Evolutionary conservation across 441 rosid species (phyloP), one percentile per base, ranked within the genome.

Genomic region (Mallotus repandus): DNA sequence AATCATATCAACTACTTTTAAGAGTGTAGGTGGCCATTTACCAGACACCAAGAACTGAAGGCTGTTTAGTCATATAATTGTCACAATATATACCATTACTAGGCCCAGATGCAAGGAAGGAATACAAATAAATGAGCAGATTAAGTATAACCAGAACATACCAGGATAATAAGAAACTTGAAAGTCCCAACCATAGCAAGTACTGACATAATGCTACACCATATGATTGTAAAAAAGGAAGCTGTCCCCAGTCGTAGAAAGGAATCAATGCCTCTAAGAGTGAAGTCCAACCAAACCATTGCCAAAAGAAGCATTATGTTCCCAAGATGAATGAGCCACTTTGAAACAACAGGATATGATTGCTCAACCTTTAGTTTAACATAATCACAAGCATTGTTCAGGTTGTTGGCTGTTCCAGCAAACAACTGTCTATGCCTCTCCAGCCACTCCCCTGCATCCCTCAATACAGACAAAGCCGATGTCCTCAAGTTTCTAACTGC

Each of bases 271-370:
- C 99, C 98, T 77, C 98, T 88, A 72, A 93, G 71, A 46, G 93
- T 84, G 81, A 90, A 91, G 82, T 90, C 94, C 97, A 96, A 72
- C 98, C 97, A 96, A 74, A 90, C 82, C 85, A 91, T 82, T 73
- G 87, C 83, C 12, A 93, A 74, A 74, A 93, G 90, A 81, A 96
- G 90, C 66, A 89, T 38, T 70, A 93, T 76, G 81, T 85, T 93
- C 80, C 91, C 91, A 55, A 91, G 77, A 65, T 85, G 87, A 76
- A 79, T 73, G 52, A 96, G 90, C 92, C 87, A 88, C 68, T 83
- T 88, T 85, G 86, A 80, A 54, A 84, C 86, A 79, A 89, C 74
- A 7, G 97, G 97, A 75, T 79, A 88, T 29, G 83, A 82, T 57
- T 79, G 78, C 81, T 74, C 81, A 72, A 86, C 53, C 86, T 93